Base-by-base conservation (phyloP, 1,284 basidiomycete species). In the Tremellales sp. region DNA sequence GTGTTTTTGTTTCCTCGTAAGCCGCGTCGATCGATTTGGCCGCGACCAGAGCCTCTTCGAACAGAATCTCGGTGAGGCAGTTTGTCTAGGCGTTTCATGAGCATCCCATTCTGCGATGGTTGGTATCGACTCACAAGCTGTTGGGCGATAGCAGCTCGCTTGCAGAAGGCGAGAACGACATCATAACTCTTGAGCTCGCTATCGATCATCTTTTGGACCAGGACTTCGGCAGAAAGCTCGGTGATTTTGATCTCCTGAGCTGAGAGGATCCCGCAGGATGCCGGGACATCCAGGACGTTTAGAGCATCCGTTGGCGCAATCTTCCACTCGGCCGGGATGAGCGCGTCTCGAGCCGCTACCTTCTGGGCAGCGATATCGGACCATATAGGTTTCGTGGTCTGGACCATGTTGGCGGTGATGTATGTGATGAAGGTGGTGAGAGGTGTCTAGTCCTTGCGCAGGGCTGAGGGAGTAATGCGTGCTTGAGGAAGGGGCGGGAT, bases 81-180 rank as follows among this genome's bases (percentile, higher is more conserved):
- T 76, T 59, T 54, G 74, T 68, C 67, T 72, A 40, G 3, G 42
- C 28, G 40, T 27, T 28, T 12, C 21, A 9, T 33, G 21, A 38
- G 36, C 21, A 34, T 22, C 12, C 18, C n/a, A n/a, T 5, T 22
- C 14, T 7, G 18, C 10, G 4, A n/a, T 26, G n/a, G n/a, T n/a
- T n/a, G n/a, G n/a, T 16, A 21, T 36, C 18, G 5, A 74, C 83
- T 63, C 51, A 87, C 87, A 12, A 87, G 69, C 64, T 90, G 88
- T 50, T 90, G 87, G 0, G 88, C 87, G 41, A 90, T 72, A 40
- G 86, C 77, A 0, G 87, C 85, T 18, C 87, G 77, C 73, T 90
- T 89, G 65, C 81, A 81, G 67, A 85, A 89, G 0, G 87, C 71
- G 32, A 33, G 36, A n/a, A 38, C 53, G n/a, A 69, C 65, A 10